These are phyloP conservation scores for Croton laevigatus DNA, from an alignment of 441 rosid genomes.

Conservation along the genomic window DNA sequence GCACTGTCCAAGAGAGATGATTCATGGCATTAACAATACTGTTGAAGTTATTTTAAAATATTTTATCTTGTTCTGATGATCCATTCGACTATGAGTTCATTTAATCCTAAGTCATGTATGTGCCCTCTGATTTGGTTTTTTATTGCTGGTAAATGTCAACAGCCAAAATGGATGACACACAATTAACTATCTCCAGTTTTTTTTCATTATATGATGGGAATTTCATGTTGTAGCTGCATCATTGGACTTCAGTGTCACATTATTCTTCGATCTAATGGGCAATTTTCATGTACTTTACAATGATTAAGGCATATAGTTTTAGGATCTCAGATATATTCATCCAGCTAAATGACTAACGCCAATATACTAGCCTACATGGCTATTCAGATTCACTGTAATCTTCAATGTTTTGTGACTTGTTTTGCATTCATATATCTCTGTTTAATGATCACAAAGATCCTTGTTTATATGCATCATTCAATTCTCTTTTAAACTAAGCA, in stretches of 20 bases:
- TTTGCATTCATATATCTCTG: neutral
- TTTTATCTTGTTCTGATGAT: neutral
- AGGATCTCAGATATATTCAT: neutral
- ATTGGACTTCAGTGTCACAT: neutral
- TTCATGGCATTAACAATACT: neutral
- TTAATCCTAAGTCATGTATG: neutral
- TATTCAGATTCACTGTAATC: neutral
- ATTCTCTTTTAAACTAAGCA: constrained; percentile 5
- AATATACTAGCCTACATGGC: neutral
- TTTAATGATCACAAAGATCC: neutral
- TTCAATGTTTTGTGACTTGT: neutral
- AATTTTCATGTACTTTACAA: neutral
- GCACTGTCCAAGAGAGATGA: neutral
- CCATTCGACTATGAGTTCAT: neutral
- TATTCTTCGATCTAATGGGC: neutral
- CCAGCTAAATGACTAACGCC: neutral
- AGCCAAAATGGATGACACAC: neutral
- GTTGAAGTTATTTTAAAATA: neutral
- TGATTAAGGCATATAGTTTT: neutral
- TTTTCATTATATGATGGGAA: neutral
- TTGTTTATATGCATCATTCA: neutral
- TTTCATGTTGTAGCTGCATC: neutral
- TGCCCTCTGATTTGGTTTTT: neutral
- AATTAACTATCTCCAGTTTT: neutral
- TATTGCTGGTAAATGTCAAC: neutral